Evolutionary conservation across 768 basidiomycete genomes (phyloP), one percentile per base, ranked within the genome.

Genomic region (Russula ochroleuca): DNA sequence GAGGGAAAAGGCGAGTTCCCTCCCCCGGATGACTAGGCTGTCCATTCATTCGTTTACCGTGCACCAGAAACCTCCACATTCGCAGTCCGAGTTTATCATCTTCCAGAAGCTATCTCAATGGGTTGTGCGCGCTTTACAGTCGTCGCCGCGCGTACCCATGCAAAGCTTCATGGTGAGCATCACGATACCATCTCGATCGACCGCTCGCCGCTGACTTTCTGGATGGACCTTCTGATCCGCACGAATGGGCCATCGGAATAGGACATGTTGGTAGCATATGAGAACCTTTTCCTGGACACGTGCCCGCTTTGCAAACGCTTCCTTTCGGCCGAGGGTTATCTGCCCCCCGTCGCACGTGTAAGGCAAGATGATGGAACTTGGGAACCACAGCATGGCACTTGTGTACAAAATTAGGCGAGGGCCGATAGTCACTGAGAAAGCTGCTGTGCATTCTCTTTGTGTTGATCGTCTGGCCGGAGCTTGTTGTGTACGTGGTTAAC

Each of bases 41-140:
- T 47, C 33, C 31, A 21, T 54, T 8, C 33, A 23, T 19, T 48
- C 40, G 25, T 45, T 64, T 9, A 54, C 48, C 49, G 40, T 40
- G 17, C 35, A 53, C 13, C 64, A 90, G 87, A 87, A 84, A 75
- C 73, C 80, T 35, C 84, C 85, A 3, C 86, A 90, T 71, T 83
- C 83, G 17, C 84, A 88, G 68, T 88, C 87, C 14, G 82, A 84
- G 40, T 91, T 80, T 72, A 70, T 75, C 14, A 85, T 85, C 2
- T 92, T 81, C 72, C 84, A 81, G 68, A 80, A 76, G 64, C 71
- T 92, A 28, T 83, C 87, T 15, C 87, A 91, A 65, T 81, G 90
- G 71, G 74, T 91, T 21, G 78, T 82, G 5, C 79, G 77, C 67
- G 81, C 87, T 75, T 70, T 90, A 23, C 78, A 85, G 64, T 77